These are phyloP conservation scores for Hypoxylon sp. DNA, from an alignment of 2,329 filamentous ascomycete species.

Conservation along the genomic window DNA sequence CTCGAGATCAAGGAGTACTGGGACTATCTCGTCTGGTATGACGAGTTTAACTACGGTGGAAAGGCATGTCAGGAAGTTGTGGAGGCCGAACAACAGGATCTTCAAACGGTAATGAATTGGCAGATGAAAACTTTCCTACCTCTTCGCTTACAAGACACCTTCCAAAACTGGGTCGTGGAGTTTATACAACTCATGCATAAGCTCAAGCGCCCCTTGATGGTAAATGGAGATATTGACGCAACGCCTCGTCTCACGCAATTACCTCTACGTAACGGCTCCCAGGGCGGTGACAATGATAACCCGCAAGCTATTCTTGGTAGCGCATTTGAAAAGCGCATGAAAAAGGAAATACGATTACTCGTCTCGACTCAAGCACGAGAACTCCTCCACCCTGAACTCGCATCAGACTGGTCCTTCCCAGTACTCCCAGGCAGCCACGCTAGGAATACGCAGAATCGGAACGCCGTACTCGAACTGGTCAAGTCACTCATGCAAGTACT, in stretches of 20 bases:
- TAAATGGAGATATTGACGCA: conserved; percentile 57
- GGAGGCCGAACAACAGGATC: conserved; percentile 74
- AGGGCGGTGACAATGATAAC: conserved; percentile 65
- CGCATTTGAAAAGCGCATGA: conserved; percentile 85
- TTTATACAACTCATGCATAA: conserved; percentile 95
- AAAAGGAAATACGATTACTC: conserved; percentile 85
- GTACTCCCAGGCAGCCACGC: conserved; percentile 77
- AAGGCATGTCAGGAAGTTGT: conserved; percentile 87
- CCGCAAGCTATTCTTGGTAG: conserved; percentile 78
- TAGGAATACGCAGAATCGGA: conserved; percentile 57
- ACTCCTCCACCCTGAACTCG: conserved; percentile 86
- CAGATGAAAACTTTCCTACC: conserved; percentile 93
- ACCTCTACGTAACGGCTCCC: conserved; percentile 60
- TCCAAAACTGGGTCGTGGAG: conserved; percentile 92
- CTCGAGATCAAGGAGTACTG: conserved; percentile 98
- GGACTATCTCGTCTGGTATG: conserved; percentile 99
- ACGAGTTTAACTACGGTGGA: conserved; percentile 98
- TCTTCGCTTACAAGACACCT: conserved; percentile 78
- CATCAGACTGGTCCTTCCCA: conserved; percentile 87
- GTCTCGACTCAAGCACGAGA: conserved; percentile 88
- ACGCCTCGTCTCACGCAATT: conserved; percentile 68
- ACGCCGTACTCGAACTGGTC: conserved; percentile 88
- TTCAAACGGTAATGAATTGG: conserved; percentile 98
- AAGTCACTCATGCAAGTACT: conserved; percentile 94
- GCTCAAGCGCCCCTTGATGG: conserved; percentile 71